Percentiles rank a stretch among this genome's conserved stretches.
These are phyloP conservation scores for Conidiobolus incongruus DNA, from an alignment of 371 early-diverging fungal species.

Conservation along the genomic window DNA sequence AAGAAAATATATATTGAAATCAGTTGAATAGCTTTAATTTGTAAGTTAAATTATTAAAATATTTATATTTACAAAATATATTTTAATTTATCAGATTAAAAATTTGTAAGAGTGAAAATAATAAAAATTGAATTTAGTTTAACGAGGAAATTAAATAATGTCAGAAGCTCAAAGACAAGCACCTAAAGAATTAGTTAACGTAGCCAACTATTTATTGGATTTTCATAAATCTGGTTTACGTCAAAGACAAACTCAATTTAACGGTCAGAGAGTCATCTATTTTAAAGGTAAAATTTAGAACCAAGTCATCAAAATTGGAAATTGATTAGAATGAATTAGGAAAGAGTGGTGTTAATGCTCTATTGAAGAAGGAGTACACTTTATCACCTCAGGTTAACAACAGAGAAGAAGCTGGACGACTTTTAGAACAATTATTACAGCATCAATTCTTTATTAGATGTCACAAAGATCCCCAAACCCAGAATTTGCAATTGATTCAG, in stretches of 20 bases:
- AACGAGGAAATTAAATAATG: too few relatives aligned
- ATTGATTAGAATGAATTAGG: not conserved
- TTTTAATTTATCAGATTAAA: too few relatives aligned
- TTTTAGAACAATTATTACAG: not conserved
- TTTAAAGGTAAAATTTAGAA: constrained; percentile 47
- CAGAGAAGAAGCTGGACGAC: constrained; percentile 1
- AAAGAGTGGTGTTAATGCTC: not conserved
- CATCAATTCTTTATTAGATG: not conserved
- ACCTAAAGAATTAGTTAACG: constrained; percentile 29
- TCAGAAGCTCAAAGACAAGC: not conserved
- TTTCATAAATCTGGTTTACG: constrained; percentile 42
- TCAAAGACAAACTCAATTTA: constrained; percentile 64
- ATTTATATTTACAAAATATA: too few relatives aligned
- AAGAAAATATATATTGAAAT: too few relatives aligned
- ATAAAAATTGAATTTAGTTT: too few relatives aligned
- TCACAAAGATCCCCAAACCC: constrained; percentile 1
- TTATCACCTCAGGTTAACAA: not conserved
- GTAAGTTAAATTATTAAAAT: too few relatives aligned
- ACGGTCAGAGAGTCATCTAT: constrained; percentile 76
- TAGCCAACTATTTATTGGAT: constrained; percentile 36
- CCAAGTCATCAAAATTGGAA: not conserved
- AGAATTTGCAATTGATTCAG: not conserved
- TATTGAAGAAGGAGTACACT: not conserved
- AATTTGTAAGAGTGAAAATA: too few relatives aligned
- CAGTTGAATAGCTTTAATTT: too few relatives aligned